Conservation (phyloP, 208 protist genomes). For the Crithidia expoeki region DNA sequence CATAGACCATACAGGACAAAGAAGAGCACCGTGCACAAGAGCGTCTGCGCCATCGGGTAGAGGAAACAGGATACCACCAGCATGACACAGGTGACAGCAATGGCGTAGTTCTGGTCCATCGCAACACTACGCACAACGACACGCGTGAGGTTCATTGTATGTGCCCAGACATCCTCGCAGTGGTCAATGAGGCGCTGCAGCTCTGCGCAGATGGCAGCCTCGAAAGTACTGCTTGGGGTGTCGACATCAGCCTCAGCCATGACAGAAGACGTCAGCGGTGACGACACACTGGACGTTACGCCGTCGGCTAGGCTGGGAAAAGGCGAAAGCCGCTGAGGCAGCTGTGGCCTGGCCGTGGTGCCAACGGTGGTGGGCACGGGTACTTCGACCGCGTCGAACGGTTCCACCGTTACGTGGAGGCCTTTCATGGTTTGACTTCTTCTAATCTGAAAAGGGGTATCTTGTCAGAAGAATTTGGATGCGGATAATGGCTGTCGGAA, state of each 20-base stretch:
- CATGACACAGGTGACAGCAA: slow-evolving; percentile 68
- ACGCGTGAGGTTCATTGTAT: slow-evolving; percentile 43
- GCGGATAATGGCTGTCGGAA: too few species aligned
- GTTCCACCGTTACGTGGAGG: slow-evolving; percentile 20
- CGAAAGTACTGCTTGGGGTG: slow-evolving; percentile 71
- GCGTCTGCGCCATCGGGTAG: slow-evolving; percentile 47
- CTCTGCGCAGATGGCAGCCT: slow-evolving; percentile 61
- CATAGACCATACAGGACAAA: slow-evolving; percentile 64
- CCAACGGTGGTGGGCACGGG: neutral
- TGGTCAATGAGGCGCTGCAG: slow-evolving; percentile 57
- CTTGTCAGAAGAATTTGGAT: neutral
- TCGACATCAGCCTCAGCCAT: slow-evolving; percentile 27
- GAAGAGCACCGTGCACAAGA: slow-evolving; percentile 69
- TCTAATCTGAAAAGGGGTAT: neutral
- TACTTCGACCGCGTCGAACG: slow-evolving; percentile 1
- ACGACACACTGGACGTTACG: neutral
- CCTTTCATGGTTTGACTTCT: slow-evolving; percentile 19
- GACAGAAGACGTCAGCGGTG: neutral
- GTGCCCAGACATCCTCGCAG: slow-evolving; percentile 41
- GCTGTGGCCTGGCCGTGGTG: neutral
- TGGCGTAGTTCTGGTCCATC: slow-evolving; percentile 63
- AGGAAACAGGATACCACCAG: slow-evolving; percentile 67
- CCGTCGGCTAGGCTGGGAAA: neutral
- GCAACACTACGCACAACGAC: slow-evolving; percentile 53
- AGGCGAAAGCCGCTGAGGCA: neutral